A percentile compares a stretch with the other conserved stretches of the same genome.
These are phyloP conservation scores for Rubia yunnanensis DNA, from an alignment of 257 asterid species.

Conservation along the genomic window DNA sequence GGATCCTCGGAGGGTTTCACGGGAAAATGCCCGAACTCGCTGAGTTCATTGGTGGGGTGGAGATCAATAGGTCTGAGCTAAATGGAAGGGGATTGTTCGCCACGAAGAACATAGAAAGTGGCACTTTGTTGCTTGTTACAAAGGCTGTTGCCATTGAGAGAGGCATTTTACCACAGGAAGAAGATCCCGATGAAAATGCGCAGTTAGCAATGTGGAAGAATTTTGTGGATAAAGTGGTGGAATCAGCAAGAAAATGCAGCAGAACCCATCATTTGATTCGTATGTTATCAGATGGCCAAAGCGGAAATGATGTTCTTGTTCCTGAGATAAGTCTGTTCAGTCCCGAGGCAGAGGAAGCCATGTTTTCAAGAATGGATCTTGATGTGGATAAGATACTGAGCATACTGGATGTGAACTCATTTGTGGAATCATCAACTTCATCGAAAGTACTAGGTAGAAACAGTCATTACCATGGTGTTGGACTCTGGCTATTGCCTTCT, in stretches of 20 bases:
- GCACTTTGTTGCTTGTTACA: slow-evolving; percentile 48
- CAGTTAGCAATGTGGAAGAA: slow-evolving; percentile 75
- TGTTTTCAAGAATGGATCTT: slow-evolving; percentile 18
- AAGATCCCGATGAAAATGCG: slow-evolving; percentile 38
- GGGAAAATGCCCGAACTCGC: slow-evolving; percentile 56
- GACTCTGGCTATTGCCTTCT: slow-evolving; percentile 65
- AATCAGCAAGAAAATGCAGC: slow-evolving; percentile 28
- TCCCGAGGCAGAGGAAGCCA: slow-evolving; percentile 29
- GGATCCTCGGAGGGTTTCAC: slow-evolving; percentile 51
- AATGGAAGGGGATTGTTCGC: slow-evolving; percentile 70
- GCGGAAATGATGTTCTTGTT: slow-evolving; percentile 33
- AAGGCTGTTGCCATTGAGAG: slow-evolving; percentile 37
- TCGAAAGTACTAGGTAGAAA: slow-evolving; percentile 54
- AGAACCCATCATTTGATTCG: slow-evolving; percentile 30
- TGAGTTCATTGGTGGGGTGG: slow-evolving; percentile 62
- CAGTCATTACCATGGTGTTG: slow-evolving; percentile 59
- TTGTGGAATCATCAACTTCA: slow-evolving; percentile 57
- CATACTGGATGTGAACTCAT: slow-evolving; percentile 61
- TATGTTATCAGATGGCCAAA: slow-evolving; percentile 44
- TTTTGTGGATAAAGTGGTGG: slow-evolving; percentile 51
- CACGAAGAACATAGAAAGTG: slow-evolving; percentile 26
- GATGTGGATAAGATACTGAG: slow-evolving; percentile 37
- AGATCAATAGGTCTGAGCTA: slow-evolving; percentile 53
- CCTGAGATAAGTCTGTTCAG: slow-evolving; percentile 39
- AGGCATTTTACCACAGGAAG: slow-evolving; percentile 49